Percentiles rank a stretch among this genome's conserved stretches.
These are phyloP conservation scores for Chenopodium album DNA, from an alignment of 148 eudicot species.

Conservation along the genomic window DNA sequence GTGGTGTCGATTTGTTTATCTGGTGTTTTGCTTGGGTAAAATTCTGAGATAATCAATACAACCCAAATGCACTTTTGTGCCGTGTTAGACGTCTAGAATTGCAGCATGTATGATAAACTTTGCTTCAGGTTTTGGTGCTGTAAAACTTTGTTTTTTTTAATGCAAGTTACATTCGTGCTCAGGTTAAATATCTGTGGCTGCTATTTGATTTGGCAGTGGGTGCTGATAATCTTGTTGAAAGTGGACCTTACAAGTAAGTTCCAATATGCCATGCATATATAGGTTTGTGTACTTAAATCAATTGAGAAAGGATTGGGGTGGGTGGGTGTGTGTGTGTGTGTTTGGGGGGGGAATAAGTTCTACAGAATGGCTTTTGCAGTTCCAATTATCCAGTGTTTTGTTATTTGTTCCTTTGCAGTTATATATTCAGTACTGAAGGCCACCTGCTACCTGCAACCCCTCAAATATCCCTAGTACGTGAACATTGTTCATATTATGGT, in stretches of 20 bases:
- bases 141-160: not conserved
- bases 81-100: not conserved
- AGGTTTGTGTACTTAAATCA: not conserved
- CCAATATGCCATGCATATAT: constrained; percentile 30
- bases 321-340: too few species aligned
- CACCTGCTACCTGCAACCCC: constrained; percentile 91
- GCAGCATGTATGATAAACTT: not conserved
- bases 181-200: constrained; percentile 98
- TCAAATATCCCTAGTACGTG: constrained; percentile 72
- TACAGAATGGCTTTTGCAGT: not conserved
- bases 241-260: constrained; percentile 91
- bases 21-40: not conserved
- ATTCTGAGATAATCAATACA: not conserved
- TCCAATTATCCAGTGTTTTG: constrained; percentile 2
- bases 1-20: not conserved
- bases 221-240: constrained; percentile 94
- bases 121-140: not conserved
- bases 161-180: constrained; percentile 19
- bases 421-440: constrained; percentile 95
- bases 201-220: constrained; percentile 98
- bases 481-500: constrained; percentile 83
- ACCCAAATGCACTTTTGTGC: not conserved
- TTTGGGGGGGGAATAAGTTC: not conserved
- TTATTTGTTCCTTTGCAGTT: constrained; percentile 42
- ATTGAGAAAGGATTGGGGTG: not conserved